phyloP scores from a whole-genome alignment of 495 filamentous ascomycete species.

The Amphirosellinia nigrospora region DNA sequence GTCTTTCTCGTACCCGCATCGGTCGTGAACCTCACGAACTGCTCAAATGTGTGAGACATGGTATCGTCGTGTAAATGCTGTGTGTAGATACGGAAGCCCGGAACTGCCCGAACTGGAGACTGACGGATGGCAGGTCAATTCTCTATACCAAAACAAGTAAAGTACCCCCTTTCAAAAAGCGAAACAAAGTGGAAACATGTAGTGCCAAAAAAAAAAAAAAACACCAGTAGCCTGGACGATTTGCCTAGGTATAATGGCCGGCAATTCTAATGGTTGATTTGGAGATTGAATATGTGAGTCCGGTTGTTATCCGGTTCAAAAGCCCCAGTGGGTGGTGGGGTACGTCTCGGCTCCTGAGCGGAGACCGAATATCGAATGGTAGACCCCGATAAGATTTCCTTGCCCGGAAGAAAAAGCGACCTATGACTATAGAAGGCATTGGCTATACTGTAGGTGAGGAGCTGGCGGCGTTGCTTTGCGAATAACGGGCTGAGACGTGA shows the following conservation, averaged over 20 bases:
- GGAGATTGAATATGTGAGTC: neutral
- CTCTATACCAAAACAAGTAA: neutral
- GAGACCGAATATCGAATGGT: constrained; percentile 1
- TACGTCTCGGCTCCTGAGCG: neutral
- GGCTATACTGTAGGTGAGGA: too few species aligned
- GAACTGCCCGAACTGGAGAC: too few species aligned
- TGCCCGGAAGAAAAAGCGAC: too few species aligned
- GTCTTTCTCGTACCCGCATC: constrained; percentile 47
- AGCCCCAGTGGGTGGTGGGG: neutral
- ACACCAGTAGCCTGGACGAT: neutral
- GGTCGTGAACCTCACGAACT: constrained; percentile 49
- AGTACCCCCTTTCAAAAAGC: neutral
- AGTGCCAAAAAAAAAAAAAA: neutral
- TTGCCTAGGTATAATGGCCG: neutral
- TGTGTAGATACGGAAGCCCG: neutral
- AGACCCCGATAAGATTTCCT: neutral
- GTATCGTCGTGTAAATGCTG: neutral
- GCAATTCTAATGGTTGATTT: constrained; percentile 8
- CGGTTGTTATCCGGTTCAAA: constrained; percentile 13
- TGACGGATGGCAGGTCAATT: too few species aligned
- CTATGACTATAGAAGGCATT: too few species aligned
- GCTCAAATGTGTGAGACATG: constrained; percentile 43
- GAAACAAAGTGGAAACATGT: too few species aligned
- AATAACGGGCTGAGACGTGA: too few species aligned
- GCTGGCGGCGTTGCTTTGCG: too few species aligned